Base-by-base conservation (phyloP, 1,139 yeast species). In the Insectozyma bohioensis region DNA sequence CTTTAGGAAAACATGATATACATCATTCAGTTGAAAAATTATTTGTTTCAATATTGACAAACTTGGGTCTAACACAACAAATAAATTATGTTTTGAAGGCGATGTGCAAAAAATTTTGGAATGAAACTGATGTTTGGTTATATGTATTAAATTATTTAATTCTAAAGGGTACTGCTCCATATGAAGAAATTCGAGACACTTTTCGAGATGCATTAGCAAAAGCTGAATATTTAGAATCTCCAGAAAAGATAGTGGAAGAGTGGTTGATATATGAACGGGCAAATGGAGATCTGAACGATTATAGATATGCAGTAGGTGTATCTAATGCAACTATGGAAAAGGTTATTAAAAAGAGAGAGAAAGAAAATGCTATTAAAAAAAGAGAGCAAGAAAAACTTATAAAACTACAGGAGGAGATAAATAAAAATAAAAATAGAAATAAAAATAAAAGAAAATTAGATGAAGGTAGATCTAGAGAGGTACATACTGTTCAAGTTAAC, bases 381-480 rank as follows among this genome's bases (percentile, higher is more conserved):
- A n/a, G 20, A 28, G 15, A 4, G 4, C 12, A 9, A 4, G 10
- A 12, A 15, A 20, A 16, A 10, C 12, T 12, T 4, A n/a, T 20
- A 6, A n/a, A 31, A 31, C 20, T 17, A 22, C 16, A 35, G 12
- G 24, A 8, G 18, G 9, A 15, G 18, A 10, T 5, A 24, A 24
- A 5, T 9, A 31, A n/a, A 35, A 29, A 21, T 31, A 31, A 4
- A 13, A 15, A 36, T 36, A 13, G 32, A 34, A 28, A 36, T 34
- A 22, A 37, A 36, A 35, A 18, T 13, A 38, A 35, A 25, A 18
- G 35, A 20, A 35, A 33, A 13, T 31, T 30, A n/a, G 37, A 34
- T 4, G 35, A 28, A 14, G 31, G 45, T 1, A 28, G 88, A 40
- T 78, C 79, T 38, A 62, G 92, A 36, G 92, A 83, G 50, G 63